Evolutionary conservation across 176 grass and related monocot species (phyloP), one percentile per base, ranked within the genome.

Genomic region (Phoenix dactylifera): DNA sequence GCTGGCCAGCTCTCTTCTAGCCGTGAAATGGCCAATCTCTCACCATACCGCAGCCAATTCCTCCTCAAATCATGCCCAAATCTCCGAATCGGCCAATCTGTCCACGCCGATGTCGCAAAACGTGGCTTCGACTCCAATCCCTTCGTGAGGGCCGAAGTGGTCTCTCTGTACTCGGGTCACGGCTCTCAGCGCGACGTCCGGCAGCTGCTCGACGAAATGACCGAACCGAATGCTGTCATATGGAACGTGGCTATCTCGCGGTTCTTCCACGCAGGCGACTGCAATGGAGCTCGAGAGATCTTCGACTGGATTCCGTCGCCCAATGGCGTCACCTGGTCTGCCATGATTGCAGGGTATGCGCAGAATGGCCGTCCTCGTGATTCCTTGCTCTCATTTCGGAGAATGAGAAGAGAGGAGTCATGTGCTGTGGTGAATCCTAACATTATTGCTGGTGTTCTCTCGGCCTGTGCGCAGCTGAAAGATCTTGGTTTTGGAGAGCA

Each of bases 191-290:
- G 12, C 16, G 52, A 29, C 28, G 24, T 35, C 52, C 60, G 49
- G 24, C 22, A 72, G n/a, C 20, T 72, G 76, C 60, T 79, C 60
- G 68, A 72, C 39, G 60, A 79, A 72, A 79, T 72, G 61, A 60
- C 32, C 9, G 16, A 79, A 19, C 24, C 4, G 25, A 48, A 59
- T 10, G 15, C 60, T 22, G 15, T 72, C 5, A 14, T 16, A 1
- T 79, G 76, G 76, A 79, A 72, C 59, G 15, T 60, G 7, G 30
- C 60, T 50, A 66, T 72, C 17, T 77, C 65, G 16, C 15, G 35
- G 22, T 56, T 51, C 10, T 77, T 77, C 60, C 39, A 51, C 5
- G 60, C 15, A 16, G 65, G 75, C 50, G 44, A 63, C 39, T 68
- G 23, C 51, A 14, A 14, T 24, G 26, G 50, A 7, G 65, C 75